Evolutionary conservation across 139 green algal species (phyloP).

Genomic region (Tetradesmus lagerheimii): DNA sequence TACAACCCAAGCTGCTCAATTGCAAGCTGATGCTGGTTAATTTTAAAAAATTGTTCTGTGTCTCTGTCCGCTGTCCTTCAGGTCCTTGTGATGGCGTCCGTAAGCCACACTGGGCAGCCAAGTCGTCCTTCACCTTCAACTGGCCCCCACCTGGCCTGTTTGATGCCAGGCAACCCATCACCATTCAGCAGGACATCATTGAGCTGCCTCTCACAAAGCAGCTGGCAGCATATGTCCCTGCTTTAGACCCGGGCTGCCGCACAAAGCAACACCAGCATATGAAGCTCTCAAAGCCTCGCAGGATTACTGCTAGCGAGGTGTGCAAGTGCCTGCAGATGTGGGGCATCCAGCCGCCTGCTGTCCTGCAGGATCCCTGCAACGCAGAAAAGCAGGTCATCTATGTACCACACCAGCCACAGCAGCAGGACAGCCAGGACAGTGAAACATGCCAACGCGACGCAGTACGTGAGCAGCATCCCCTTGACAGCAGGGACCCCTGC

Average conservation of each 20-base stretch:
- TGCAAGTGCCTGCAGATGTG: background rate
- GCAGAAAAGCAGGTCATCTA: background rate
- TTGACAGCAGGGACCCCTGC: background rate
- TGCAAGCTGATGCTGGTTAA: too few species aligned
- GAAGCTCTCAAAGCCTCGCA: background rate
- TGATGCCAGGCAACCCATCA: background rate
- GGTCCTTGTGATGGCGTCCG: background rate
- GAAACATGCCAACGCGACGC: background rate
- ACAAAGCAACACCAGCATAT: background rate
- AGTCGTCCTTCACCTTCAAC: background rate
- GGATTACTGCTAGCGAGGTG: background rate
- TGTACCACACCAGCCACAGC: background rate
- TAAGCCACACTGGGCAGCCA: background rate
- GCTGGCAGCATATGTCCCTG: background rate
- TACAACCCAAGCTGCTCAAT: too few species aligned
- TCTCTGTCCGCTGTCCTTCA: background rate
- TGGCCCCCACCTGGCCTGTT: background rate
- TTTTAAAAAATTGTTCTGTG: too few species aligned
- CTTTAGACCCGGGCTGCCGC: background rate
- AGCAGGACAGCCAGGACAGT: background rate
- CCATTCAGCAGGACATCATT: background rate
- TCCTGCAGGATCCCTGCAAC: background rate
- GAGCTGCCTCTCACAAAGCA: background rate
- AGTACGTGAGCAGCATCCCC: background rate
- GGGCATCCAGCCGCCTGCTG: background rate